Conservation (phyloP, 331 rosid species). For the Acacia concinna region DNA sequence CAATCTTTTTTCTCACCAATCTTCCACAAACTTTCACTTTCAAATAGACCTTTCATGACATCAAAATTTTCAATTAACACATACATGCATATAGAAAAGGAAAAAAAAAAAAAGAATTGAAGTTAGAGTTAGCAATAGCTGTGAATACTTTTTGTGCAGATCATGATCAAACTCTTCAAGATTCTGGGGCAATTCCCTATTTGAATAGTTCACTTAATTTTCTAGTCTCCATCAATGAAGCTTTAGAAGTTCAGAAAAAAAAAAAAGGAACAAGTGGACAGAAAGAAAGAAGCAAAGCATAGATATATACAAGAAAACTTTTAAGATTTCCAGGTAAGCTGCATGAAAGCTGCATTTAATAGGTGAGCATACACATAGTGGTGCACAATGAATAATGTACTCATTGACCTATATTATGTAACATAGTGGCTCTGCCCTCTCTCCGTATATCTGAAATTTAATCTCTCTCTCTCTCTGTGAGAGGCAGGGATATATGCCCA, state of each 20-base stretch:
- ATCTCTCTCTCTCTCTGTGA: constrained; percentile 9
- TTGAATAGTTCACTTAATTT: constrained; percentile 5
- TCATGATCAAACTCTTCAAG: background rate
- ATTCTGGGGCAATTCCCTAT: background rate
- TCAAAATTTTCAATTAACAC: background rate
- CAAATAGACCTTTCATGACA: background rate
- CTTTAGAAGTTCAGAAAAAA: background rate
- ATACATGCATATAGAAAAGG: background rate
- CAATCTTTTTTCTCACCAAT: background rate
- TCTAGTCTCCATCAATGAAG: constrained; percentile 23
- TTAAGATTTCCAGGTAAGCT: constrained; percentile 18
- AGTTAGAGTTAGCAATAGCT: background rate
- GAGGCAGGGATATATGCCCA: constrained; percentile 50
- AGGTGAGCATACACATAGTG: constrained; percentile 49
- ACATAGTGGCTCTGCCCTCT: constrained; percentile 33
- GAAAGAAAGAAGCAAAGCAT: constrained; percentile 10
- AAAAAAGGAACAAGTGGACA: constrained; percentile 17
- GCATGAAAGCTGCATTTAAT: constrained; percentile 49
- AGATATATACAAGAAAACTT: background rate
- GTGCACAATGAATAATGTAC: constrained; percentile 41
- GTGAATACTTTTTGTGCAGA: background rate
- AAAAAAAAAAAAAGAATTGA: background rate
- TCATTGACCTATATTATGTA: constrained; percentile 39
- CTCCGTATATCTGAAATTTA: constrained; percentile 28
- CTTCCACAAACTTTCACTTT: background rate